These are phyloP conservation scores for Ammopiptanthus mongolicus DNA, from an alignment of 306 rosid species.

Conservation along the genomic window DNA sequence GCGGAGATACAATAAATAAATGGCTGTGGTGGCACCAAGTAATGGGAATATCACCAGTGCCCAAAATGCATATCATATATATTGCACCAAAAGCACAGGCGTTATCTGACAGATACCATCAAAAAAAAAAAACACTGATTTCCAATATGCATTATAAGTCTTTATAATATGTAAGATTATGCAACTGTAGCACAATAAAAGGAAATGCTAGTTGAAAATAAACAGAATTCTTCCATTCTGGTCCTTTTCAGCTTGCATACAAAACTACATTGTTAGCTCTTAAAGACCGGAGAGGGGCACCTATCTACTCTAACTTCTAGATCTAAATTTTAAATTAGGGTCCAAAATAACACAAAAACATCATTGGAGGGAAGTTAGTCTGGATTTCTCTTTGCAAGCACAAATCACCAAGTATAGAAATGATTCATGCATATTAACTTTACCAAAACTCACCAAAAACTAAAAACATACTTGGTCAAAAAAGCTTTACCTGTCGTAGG, in stretches of 20 bases:
- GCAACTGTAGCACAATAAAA: not conserved
- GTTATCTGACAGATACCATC: slow-evolving; percentile 1
- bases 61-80: not conserved
- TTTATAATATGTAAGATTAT: not conserved
- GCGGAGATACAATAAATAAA: not conserved
- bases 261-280: not conserved
- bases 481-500: slow-evolving; percentile 71
- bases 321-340: not conserved
- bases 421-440: not conserved
- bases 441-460: not conserved
- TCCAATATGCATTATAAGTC: not conserved
- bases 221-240: not conserved
- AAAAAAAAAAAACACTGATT: not conserved
- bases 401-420: not conserved
- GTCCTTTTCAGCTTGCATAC: not conserved
- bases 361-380: not conserved
- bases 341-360: not conserved
- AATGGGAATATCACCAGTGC: not conserved
- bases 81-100: not conserved
- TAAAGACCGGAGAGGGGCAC: not conserved
- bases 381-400: not conserved
- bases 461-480: slow-evolving; percentile 8
- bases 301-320: not conserved
- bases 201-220: not conserved
- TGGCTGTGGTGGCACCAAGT: not conserved